These are phyloP conservation scores for Iris macrosiphon DNA, from an alignment of 106 monocot species.

Conservation along the genomic window DNA sequence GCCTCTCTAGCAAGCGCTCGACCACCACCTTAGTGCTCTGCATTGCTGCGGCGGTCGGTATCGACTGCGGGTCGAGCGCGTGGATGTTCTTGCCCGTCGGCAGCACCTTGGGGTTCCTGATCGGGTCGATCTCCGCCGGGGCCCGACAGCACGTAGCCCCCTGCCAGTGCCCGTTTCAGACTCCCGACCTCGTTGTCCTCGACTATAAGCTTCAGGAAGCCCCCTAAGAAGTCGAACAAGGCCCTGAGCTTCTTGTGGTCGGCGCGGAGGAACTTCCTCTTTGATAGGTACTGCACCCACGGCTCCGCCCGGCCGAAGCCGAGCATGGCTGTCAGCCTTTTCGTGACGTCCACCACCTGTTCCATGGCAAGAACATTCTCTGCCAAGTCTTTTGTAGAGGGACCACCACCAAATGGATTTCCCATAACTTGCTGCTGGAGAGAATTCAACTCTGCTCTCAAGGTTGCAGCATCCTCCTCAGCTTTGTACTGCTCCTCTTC, in stretches of 20 bases:
- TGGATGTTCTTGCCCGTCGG: slow-evolving; percentile 50
- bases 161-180: slow-evolving; percentile 51
- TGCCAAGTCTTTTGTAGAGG: slow-evolving; percentile 20
- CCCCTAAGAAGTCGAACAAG: slow-evolving; percentile 43
- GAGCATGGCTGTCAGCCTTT: slow-evolving; percentile 47
- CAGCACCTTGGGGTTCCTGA: slow-evolving; percentile 66
- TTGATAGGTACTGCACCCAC: slow-evolving; percentile 62
- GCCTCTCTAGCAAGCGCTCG: slow-evolving; percentile 47
- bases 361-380: slow-evolving; percentile 46
- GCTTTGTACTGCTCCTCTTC: too few species aligned
- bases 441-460: slow-evolving; percentile 88
- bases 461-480: slow-evolving; percentile 92
- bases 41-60: slow-evolving; percentile 61
- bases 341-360: slow-evolving; percentile 50
- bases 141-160: slow-evolving; percentile 60
- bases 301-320: slow-evolving; percentile 59
- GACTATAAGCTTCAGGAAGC: slow-evolving; percentile 52
- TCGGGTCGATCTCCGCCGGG: slow-evolving; percentile 56
- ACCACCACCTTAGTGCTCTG: slow-evolving; percentile 75
- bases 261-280: slow-evolving; percentile 48
- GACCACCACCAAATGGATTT: slow-evolving; percentile 31
- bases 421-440: slow-evolving; percentile 60
- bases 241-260: slow-evolving; percentile 52
- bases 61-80: slow-evolving; percentile 47
- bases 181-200: slow-evolving; percentile 57